A percentile compares a stretch with the other conserved stretches of the same genome.
These are phyloP conservation scores for Sugiyamaella mastotermitis DNA, from an alignment of 805 yeast species.

Conservation along the genomic window DNA sequence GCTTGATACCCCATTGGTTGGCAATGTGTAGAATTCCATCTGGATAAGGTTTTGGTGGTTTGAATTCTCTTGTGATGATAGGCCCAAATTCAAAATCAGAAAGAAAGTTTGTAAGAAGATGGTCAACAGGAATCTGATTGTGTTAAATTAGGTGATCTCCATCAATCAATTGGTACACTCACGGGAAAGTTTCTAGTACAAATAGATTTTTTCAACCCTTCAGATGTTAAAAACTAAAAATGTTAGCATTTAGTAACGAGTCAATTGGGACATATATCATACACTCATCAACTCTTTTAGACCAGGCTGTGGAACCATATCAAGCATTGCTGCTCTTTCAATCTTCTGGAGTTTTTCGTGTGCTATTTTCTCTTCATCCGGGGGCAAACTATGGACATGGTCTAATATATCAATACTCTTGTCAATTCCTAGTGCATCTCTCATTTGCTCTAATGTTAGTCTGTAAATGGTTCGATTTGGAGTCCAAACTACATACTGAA, in stretches of 20 bases:
- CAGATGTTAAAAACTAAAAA: constrained; percentile 22
- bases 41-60: constrained; percentile 66
- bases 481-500: constrained; percentile 13
- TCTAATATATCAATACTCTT: constrained; percentile 47
- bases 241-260: constrained; percentile 2
- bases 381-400: constrained; percentile 41
- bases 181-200: constrained; percentile 55
- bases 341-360: constrained; percentile 42
- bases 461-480: background rate
- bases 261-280: constrained; percentile 9
- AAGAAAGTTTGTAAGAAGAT: constrained; percentile 42
- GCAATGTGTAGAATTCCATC: constrained; percentile 56
- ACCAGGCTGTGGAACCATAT: constrained; percentile 47
- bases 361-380: constrained; percentile 38
- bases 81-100: constrained; percentile 42
- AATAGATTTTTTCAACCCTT: constrained; percentile 43
- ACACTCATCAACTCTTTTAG: constrained; percentile 36
- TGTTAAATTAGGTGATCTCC: too few relatives aligned
- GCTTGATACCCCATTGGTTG: constrained; percentile 38
- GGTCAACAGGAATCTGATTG: constrained; percentile 42
- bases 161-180: too few relatives aligned
- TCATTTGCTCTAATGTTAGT: constrained; percentile 42
- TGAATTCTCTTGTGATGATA: constrained; percentile 52
- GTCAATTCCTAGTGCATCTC: constrained; percentile 48
- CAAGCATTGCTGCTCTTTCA: constrained; percentile 58